These are phyloP conservation scores for Gossypium australe DNA, from an alignment of 345 rosid genomes.

Conservation along the genomic window DNA sequence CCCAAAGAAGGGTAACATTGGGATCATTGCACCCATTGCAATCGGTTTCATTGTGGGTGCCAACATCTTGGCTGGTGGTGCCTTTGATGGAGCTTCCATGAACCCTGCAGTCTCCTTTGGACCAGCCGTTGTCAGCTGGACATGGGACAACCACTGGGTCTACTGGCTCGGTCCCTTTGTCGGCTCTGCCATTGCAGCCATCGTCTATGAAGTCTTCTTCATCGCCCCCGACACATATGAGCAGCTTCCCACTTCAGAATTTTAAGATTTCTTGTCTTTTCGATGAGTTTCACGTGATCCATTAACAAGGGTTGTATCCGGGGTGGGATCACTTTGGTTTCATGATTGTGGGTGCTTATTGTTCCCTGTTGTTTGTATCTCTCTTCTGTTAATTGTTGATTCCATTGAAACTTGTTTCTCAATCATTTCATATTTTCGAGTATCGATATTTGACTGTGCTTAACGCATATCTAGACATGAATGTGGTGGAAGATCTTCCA, in stretches of 20 bases:
- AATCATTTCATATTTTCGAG: background rate
- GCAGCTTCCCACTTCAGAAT: slow-evolving; percentile 62
- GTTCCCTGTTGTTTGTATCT: slow-evolving; percentile 24
- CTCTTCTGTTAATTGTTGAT: slow-evolving; percentile 17
- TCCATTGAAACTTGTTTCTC: background rate
- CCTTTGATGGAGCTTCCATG: slow-evolving; percentile 91
- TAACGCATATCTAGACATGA: no score
- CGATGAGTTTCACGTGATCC: background rate
- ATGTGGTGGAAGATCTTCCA: no score
- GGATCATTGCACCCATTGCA: slow-evolving; percentile 79
- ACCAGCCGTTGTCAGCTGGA: slow-evolving; percentile 93
- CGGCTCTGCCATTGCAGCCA: slow-evolving; percentile 71
- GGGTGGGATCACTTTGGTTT: slow-evolving; percentile 19
- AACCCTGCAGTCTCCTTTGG: slow-evolving; percentile 95
- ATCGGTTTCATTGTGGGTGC: slow-evolving; percentile 92
- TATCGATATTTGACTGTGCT: no score
- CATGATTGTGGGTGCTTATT: slow-evolving; percentile 13
- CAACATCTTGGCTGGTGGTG: slow-evolving; percentile 85
- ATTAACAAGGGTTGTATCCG: background rate
- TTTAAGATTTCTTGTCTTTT: slow-evolving; percentile 20
- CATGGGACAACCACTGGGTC: slow-evolving; percentile 89
- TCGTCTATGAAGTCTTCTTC: slow-evolving; percentile 57
- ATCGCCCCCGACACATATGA: slow-evolving; percentile 48
- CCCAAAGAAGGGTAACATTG: slow-evolving; percentile 81
- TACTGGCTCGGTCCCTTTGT: slow-evolving; percentile 88